Conservation (phyloP, 1,284 basidiomycete genomes). For the Omphalotus olearius region DNA sequence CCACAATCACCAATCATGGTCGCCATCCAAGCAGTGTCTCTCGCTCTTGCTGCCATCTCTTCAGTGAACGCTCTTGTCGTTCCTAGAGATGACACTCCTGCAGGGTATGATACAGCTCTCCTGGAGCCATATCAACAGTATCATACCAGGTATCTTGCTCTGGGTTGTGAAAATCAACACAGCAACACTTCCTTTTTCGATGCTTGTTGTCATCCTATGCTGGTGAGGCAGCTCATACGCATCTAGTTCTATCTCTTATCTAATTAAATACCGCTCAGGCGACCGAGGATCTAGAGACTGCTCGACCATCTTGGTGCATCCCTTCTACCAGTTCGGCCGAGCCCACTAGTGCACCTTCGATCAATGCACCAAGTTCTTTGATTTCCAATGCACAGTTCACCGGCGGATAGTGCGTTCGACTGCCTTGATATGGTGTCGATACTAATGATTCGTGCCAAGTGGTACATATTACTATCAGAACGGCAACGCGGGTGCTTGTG, state of each 20-base stretch:
- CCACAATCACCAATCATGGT: slow-evolving; percentile 12
- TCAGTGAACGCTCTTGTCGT: slow-evolving; percentile 26
- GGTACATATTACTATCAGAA: slow-evolving; percentile 75
- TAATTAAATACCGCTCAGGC: slow-evolving; percentile 25
- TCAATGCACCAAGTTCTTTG: slow-evolving; percentile 18
- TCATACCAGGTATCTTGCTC: slow-evolving; percentile 58
- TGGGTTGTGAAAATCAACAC: slow-evolving; percentile 49
- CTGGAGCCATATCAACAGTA: slow-evolving; percentile 61
- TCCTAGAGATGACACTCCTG: slow-evolving; percentile 39
- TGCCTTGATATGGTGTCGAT: not conserved
- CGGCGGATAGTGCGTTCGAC: slow-evolving; percentile 46
- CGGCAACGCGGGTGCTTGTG: slow-evolving; percentile 72
- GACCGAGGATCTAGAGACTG: slow-evolving; percentile 41
- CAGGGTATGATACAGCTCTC: slow-evolving; percentile 36
- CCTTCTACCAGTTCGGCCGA: slow-evolving; percentile 21
- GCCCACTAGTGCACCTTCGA: slow-evolving; percentile 20
- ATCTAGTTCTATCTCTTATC: not conserved
- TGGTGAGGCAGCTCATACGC: slow-evolving; percentile 30
- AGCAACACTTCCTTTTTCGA: slow-evolving; percentile 69
- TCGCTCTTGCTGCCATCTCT: slow-evolving; percentile 2
- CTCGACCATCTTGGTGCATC: slow-evolving; percentile 49
- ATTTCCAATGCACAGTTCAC: slow-evolving; percentile 10
- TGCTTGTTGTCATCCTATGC: slow-evolving; percentile 43
- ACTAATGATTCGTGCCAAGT: slow-evolving; percentile 25
- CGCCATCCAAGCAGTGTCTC: slow-evolving; percentile 20